A percentile compares a stretch with the other conserved stretches of the same genome.
These are phyloP conservation scores for Cladorrhinum sp. DNA, from an alignment of 2,329 filamentous ascomycete species.

Conservation along the genomic window DNA sequence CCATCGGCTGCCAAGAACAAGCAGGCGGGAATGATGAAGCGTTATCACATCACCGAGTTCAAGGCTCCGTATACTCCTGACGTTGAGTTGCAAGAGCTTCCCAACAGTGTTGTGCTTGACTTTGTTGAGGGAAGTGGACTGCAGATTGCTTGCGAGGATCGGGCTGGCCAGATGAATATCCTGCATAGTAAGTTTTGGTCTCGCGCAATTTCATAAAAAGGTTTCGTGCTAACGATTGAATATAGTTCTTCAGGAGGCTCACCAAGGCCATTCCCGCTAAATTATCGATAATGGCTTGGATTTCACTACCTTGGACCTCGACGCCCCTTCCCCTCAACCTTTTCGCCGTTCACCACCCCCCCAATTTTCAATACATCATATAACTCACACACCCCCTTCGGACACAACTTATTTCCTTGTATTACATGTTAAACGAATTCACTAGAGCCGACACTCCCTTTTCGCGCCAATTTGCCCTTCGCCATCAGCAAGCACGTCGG, in stretches of 20 bases:
- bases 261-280: constrained; percentile 24
- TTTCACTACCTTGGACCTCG: neutral
- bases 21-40: constrained; percentile 55
- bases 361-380: neutral
- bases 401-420: neutral
- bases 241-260: constrained; percentile 42
- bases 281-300: constrained; percentile 10
- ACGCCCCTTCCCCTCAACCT: neutral
- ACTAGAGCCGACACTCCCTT: neutral
- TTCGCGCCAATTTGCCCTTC: neutral
- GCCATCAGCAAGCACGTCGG: neutral
- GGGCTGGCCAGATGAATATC: constrained; percentile 53
- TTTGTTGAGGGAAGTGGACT: constrained; percentile 59
- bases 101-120: constrained; percentile 71
- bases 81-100: constrained; percentile 86
- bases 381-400: neutral
- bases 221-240: constrained; percentile 28
- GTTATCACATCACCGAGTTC: constrained; percentile 85
- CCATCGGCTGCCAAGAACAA: constrained; percentile 45
- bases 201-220: neutral
- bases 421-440: neutral
- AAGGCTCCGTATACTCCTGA: constrained; percentile 76
- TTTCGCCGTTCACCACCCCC: neutral
- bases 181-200: constrained; percentile 47
- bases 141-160: constrained; percentile 63